These are phyloP conservation scores for Chlamydomonas sp. DNA, from an alignment of 139 green algal species.

Conservation along the genomic window DNA sequence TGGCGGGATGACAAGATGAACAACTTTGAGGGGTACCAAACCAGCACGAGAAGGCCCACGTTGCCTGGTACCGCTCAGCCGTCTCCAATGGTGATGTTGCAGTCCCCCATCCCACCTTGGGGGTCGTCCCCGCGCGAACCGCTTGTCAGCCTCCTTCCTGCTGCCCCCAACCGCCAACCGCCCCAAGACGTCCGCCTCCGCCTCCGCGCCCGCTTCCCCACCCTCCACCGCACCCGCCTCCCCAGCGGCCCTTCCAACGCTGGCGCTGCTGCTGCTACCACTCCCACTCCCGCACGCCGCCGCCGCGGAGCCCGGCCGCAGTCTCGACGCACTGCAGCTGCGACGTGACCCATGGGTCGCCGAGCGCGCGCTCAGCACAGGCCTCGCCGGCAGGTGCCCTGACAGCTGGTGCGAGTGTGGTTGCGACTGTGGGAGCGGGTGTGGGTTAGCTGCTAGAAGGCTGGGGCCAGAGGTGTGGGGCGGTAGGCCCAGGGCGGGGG, in stretches of 20 bases:
- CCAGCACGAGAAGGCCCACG: too few relatives aligned
- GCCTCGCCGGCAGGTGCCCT: slow-evolving; percentile 5
- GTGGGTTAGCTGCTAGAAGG: not conserved
- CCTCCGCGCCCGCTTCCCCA: not conserved
- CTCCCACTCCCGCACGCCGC: not conserved
- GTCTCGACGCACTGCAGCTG: not conserved
- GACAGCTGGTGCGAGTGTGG: not conserved
- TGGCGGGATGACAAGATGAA: too few relatives aligned
- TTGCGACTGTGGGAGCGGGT: too few relatives aligned
- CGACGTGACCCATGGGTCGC: not conserved
- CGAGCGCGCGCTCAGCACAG: not conserved
- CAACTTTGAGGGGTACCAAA: too few relatives aligned
- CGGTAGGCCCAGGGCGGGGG: not conserved
- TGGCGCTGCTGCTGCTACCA: not conserved
- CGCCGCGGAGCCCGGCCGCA: not conserved
- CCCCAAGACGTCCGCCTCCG: not conserved
- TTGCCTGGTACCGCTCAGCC: too few relatives aligned
- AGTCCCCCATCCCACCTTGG: not conserved
- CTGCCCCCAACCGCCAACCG: not conserved
- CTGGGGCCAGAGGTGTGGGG: not conserved
- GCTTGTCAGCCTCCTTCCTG: not conserved
- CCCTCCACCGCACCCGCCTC: not conserved
- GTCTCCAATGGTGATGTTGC: not conserved
- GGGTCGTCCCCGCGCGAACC: not conserved
- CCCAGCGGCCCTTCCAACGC: not conserved